Base-by-base conservation (phyloP, 2,329 filamentous ascomycete species). In the Massarina eburnea region DNA sequence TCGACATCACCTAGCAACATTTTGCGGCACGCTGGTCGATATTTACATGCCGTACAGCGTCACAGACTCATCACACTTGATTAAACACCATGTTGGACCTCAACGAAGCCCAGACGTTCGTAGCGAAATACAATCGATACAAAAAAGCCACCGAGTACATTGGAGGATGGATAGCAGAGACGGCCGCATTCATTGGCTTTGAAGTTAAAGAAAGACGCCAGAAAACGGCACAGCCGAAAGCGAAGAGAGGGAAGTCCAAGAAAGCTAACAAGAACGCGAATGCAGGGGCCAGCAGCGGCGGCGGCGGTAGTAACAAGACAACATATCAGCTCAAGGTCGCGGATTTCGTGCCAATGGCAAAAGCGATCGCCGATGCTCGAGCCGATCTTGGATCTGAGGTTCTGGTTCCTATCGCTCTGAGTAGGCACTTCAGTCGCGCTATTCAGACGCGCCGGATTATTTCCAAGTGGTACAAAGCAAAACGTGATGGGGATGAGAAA, bases 111-210 rank as follows among this genome's bases (percentile, higher is more conserved):
- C 27, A 45, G 27, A 34, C 22, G 22, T 45, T 46, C 19, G 19
- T 41, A 14, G 30, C 37, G 14, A 34, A 34, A 18, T 50, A 50
- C 36, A 35, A 27, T n/a, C 36, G 39, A 17, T 50, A 50, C 44
- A 50, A 50, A 34, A 5, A 24, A 22, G 47, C 39, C 43, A 46
- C 43, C 14, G 36, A 46, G 30, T 42, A 47, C 44, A 49, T 49
- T 19, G 46, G 36, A 21, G 33, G 43, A 38, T 49, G 46, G 46
- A 22, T 49, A 2, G 46, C 46, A 32, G 43, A 49, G 21, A 39
- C 43, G 17, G 30, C 46, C 14, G 22, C 17, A 12, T 40, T 22
- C 10, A 34, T 41, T 38, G 43, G 37, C 36, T 41, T 41, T 29
- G 20, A 45, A 20, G 43, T 41, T 21, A 21, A 39, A 42, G 21